Evolutionary conservation across 1,284 basidiomycete genomes (phyloP), one percentile per base, ranked within the genome.

Genomic region (Cronartium quercuum): DNA sequence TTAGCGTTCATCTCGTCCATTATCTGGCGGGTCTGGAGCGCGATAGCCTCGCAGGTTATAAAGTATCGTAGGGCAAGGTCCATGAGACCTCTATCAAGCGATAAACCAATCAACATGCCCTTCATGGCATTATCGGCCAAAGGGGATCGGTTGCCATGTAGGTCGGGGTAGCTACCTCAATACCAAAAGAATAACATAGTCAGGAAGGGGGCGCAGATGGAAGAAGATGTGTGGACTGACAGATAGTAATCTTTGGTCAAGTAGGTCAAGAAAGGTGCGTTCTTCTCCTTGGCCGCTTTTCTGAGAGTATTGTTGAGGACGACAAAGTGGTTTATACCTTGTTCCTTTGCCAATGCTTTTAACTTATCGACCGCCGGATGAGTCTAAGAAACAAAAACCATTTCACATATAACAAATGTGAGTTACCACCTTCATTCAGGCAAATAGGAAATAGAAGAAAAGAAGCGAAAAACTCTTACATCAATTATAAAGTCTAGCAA

Each of bases 11-110:
- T 91, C 79, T 88, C 87, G 80, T 94, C 91, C 73, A 98, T 85
- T 81, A 98, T 98, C 83, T 98, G 95, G 3, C 91, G 86, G 12
- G 94, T 98, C 82, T 98, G 95, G 24, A 98, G 87, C 6, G 93
- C 91, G 82, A 98, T 95, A 10, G 93, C 89, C 84, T 97, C 93
- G 64, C 97, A 88, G 0, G 94, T 91, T 63, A 93, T 87, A 79
- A 92, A 89, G 84, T 96, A 98, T 81, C 91, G 91, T 77, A 89
- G 88, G 5, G 94, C 91, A 60, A 98, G 88, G 82, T 97, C 93
- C 66, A 84, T 82, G 34, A 96, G 84, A 47, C 87, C 86, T 78
- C 87, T 85, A 80, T 95, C 91, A 68, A 98, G 87, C 58, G 89
- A 86, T 66, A 98, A 87, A 18, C 96, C 95, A 60, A 89, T 86